Evolutionary conservation across 2,329 filamentous ascomycete genomes (phyloP).

Genomic region (Aspergillus oerlinghausenensis): DNA sequence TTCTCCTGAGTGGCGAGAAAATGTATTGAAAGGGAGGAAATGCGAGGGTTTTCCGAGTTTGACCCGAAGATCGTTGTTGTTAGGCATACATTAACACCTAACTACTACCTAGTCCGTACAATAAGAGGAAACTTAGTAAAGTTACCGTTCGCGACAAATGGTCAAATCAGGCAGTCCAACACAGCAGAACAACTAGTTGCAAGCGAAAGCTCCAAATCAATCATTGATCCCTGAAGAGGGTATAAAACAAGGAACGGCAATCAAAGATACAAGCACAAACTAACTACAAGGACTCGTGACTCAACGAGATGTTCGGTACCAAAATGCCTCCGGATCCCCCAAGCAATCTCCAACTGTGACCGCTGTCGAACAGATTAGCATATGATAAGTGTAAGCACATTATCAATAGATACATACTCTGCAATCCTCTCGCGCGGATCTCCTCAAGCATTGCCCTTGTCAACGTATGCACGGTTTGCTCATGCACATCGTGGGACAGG

Average conservation of each 20-base stretch:
- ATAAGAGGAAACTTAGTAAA: neutral
- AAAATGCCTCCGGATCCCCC: conserved; percentile 47
- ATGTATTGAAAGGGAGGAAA: neutral
- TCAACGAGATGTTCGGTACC: conserved; percentile 40
- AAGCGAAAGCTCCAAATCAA: neutral
- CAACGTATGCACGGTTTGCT: conserved; percentile 31
- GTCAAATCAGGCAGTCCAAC: neutral
- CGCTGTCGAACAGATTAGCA: conserved; percentile 23
- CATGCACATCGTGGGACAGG: conserved; percentile 37
- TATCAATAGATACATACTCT: conserved; percentile 17
- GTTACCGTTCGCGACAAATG: neutral
- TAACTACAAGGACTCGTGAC: neutral
- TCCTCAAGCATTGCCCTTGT: conserved; percentile 31
- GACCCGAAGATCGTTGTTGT: neutral
- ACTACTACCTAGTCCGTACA: neutral
- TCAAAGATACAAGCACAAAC: neutral
- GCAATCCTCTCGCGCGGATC: conserved; percentile 40
- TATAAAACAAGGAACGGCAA: neutral
- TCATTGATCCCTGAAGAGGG: neutral
- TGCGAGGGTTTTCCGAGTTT: neutral
- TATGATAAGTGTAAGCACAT: neutral
- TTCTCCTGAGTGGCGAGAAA: neutral
- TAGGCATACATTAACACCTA: neutral
- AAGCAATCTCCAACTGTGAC: conserved; percentile 57
- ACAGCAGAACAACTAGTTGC: neutral